Conservation (phyloP, 1,139 yeast species). For the Kodamaea arcana region DNA sequence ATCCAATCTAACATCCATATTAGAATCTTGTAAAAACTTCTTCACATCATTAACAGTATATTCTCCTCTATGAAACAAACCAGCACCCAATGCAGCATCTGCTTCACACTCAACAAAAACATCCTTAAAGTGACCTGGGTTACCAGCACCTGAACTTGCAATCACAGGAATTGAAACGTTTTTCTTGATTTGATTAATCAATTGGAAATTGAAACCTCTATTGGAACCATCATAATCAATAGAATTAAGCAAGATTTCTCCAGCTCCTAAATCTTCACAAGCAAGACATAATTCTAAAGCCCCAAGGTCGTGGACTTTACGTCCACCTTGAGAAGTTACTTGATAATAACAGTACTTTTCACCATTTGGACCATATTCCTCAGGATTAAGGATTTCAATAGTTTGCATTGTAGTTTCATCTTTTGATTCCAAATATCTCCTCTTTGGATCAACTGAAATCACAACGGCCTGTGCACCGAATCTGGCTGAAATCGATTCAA, state of each 20-base stretch:
- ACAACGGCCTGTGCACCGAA: slow-evolving; percentile 97
- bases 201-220: slow-evolving; percentile 84
- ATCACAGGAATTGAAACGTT: slow-evolving; percentile 86
- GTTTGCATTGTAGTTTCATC: slow-evolving; percentile 54
- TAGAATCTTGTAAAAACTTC: slow-evolving; percentile 45
- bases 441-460: slow-evolving; percentile 91
- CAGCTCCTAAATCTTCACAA: slow-evolving; percentile 93
- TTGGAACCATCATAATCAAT: slow-evolving; percentile 96
- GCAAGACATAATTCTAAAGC: slow-evolving; percentile 86
- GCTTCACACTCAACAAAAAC: slow-evolving; percentile 77
- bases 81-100: slow-evolving; percentile 98
- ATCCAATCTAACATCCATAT: slow-evolving; percentile 36
- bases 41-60: slow-evolving; percentile 85
- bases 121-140: slow-evolving; percentile 81
- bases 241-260: slow-evolving; percentile 86
- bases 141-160: slow-evolving; percentile 97
- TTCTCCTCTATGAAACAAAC: slow-evolving; percentile 94
- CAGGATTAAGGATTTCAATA: slow-evolving; percentile 42
- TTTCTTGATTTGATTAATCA: slow-evolving; percentile 69
- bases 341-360: slow-evolving; percentile 89
- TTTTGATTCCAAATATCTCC: slow-evolving; percentile 68
- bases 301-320: slow-evolving; percentile 83
- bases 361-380: slow-evolving; percentile 72
- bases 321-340: slow-evolving; percentile 94
- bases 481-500: slow-evolving; percentile 84